Conservation (phyloP, 2,329 filamentous ascomycete species). For the Phyllosticta citribraziliensis region DNA sequence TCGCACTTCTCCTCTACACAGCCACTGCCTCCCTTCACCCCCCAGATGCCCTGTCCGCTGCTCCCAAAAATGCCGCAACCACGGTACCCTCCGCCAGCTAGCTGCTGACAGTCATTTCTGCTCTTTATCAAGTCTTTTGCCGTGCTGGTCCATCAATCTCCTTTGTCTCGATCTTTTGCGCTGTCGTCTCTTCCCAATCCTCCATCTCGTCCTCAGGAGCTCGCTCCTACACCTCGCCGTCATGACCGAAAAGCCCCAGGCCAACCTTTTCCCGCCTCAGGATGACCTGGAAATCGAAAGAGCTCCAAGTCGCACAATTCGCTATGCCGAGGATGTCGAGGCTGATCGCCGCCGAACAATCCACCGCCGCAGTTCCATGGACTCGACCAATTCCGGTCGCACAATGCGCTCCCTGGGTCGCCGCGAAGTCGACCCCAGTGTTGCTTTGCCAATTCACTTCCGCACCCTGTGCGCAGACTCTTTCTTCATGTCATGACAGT, state of each 20-base stretch:
- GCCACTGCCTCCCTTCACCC: neutral
- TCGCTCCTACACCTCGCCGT: neutral
- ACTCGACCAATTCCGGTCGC: conserved; percentile 21
- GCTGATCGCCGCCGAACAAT: conserved; percentile 18
- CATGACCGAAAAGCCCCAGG: neutral
- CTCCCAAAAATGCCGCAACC: neutral
- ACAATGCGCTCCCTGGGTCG: conserved; percentile 28
- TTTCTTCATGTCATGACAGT: neutral
- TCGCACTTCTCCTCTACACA: neutral
- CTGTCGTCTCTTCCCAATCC: neutral
- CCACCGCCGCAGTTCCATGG: conserved; percentile 12
- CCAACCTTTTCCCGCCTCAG: neutral
- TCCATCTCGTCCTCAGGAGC: neutral
- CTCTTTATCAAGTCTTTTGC: neutral
- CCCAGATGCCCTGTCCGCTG: neutral
- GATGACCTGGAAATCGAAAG: neutral
- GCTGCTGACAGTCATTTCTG: neutral
- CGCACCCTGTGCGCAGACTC: conserved; percentile 25
- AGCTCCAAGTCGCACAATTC: conserved; percentile 14
- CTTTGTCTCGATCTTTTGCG: neutral
- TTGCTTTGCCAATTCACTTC: conserved; percentile 35
- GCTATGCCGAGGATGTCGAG: conserved; percentile 27
- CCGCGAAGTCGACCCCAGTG: conserved; percentile 31
- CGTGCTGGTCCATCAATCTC: neutral
- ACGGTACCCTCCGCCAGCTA: neutral